Evolutionary conservation across 257 asterid genomes (phyloP), one percentile per base, ranked within the genome.

Genomic region (Coffea eugenioides): DNA sequence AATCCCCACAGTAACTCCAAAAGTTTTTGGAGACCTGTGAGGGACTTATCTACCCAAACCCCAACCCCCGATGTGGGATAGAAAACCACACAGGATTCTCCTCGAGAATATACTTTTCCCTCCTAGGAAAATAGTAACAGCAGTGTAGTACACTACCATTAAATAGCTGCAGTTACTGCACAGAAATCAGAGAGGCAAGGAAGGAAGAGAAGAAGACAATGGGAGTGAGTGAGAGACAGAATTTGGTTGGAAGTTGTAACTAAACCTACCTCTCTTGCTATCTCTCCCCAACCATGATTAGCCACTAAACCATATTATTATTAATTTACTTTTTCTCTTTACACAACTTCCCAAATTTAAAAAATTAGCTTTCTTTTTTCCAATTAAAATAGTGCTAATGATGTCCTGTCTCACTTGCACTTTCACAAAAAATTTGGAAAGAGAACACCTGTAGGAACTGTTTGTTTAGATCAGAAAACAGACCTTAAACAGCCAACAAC

Each of bases 231-330:
- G 76, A 36, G 76, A n/a, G 71, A 7, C 16, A 39, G 76, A 79
- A 39, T 79, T 71, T 52, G 21, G 81, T 82, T 77, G 81, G 81
- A 69, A 49, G 78, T 77, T 81, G 78, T 39, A 61, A 71, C 73
- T 51, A 82, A 82, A 39, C 81, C 77, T 69, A 20, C 62, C 77
- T 0, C 16, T 18, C 25, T 25, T 25, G 5, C 21, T 14, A 65
- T 43, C 70, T 65, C 70, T 65, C 70, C 20, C 8, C 74, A 64
- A 71, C 79, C 79, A 76, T 81, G 80, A 62, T 76, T 81, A 76
- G 71, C 48, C 69, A 49, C 71, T 52, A 76, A 74, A 20, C 65
- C 81, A 48, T 7, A 2, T 4, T 39, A 39, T 3, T 39, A 39
- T 39, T 39, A 39, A 11, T 49, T 5, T 43, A 3, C 45, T 36